Base-by-base conservation (phyloP, 2,329 filamentous ascomycete species). In the Claviceps humidiphila region DNA sequence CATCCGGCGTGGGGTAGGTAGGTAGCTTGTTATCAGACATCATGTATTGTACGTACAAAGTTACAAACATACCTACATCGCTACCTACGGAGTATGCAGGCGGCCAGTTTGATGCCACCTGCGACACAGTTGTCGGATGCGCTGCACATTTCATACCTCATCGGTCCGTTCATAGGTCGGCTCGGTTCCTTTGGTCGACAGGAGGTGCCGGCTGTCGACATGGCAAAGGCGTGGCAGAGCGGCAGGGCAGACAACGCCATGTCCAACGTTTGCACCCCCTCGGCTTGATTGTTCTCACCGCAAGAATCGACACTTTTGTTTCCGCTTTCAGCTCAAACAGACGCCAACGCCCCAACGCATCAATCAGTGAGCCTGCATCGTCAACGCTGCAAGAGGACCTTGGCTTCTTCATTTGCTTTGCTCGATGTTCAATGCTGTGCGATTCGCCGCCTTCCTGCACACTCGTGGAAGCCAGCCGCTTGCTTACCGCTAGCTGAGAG, bases 301-400 rank as follows among this genome's bases (percentile, higher is more conserved):
- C 49, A 44, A 44, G 39, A 50, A 50, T 37, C 48, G 22, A 50
- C 48, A 20, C 22, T 49, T 47, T 49, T 20, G 39, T 49, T 50
- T 41, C 40, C 48, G 13, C 40, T 50, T 50, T 49, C 22, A 49
- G 22, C 38, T 26, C 39, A 17, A 17, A 37, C 30, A 42, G 41
- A 40, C 22, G 30, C 30, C 30, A 34, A 34, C 9, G 9, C 9
- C 30, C 30, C 13, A 4, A 43, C 5, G 42, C 14, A 43, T 43
- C 11, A 22, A 43, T 24, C 24, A 22, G 24, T 26, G 37, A 40
- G 34, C 16, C 20, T 26, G 6, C n/a, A 5, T 40, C 37, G 11
- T 24, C 42, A 7, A 14, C 13, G 34, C 30, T 37, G 17, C 14
- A 39, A 39, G 46, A 47, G 34, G 13, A 47, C 22, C 22, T 16